Evolutionary conservation across 1,284 basidiomycete genomes (phyloP).

Genomic region (Leccinum pallidistipes): DNA sequence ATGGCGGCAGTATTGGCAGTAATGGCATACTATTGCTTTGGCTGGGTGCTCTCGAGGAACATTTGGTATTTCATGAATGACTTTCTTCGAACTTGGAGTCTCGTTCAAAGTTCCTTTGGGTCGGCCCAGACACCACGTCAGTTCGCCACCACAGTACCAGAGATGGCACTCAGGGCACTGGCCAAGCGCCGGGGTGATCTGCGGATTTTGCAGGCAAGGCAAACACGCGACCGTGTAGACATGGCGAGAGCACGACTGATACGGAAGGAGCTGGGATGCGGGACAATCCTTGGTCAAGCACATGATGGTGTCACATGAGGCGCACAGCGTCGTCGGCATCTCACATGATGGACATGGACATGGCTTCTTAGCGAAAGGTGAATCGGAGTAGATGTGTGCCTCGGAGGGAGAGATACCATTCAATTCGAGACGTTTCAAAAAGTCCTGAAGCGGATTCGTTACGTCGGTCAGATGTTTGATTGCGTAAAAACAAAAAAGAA

Average conservation of each 20-base stretch:
- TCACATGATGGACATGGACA: background rate
- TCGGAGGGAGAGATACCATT: conserved; percentile 5
- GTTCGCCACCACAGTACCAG: conserved; percentile 25
- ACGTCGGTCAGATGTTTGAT: background rate
- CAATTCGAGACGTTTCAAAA: conserved; percentile 16
- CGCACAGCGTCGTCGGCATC: conserved; percentile 9
- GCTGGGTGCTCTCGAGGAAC: background rate
- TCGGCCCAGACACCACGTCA: conserved; percentile 16
- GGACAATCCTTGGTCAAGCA: conserved; percentile 19
- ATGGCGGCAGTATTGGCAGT: background rate
- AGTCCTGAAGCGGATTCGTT: conserved; percentile 5
- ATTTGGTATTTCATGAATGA: background rate
- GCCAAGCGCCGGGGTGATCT: conserved; percentile 18
- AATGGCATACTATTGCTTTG: background rate
- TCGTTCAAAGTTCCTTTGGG: background rate
- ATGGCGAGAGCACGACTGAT: background rate
- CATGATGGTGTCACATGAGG: conserved; percentile 16
- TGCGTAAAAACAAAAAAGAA: background rate
- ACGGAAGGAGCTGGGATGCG: conserved; percentile 14
- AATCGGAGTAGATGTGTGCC: background rate
- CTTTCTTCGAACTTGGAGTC: background rate
- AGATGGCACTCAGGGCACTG: conserved; percentile 23
- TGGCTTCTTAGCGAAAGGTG: conserved; percentile 6
- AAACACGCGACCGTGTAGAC: conserved; percentile 10
- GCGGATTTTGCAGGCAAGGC: conserved; percentile 14